A percentile compares a stretch with the other conserved stretches of the same genome.
Evolutionary conservation across 2,329 filamentous ascomycete species (phyloP).

Genomic region (Phyllosticta paracitricarpa): DNA sequence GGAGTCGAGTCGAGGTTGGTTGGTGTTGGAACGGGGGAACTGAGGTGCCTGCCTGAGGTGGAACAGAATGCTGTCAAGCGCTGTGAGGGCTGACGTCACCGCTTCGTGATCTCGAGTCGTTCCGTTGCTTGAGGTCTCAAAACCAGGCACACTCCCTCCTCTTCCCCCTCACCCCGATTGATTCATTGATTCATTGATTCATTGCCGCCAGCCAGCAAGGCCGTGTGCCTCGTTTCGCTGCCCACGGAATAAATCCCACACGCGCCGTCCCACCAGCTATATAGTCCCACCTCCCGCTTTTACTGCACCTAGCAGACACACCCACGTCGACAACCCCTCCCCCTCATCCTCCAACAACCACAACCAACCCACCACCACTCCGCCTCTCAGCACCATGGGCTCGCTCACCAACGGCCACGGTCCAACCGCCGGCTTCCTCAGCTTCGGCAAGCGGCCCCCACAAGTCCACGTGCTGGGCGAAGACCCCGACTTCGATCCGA

Average conservation of each 20-base stretch:
- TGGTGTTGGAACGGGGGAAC: not conserved
- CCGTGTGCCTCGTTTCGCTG: not conserved
- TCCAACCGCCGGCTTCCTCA: conserved; percentile 21
- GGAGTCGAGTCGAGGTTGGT: not conserved
- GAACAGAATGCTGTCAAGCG: too few relatives aligned
- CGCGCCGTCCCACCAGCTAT: not conserved
- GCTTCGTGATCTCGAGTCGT: too few relatives aligned
- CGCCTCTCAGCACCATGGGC: not conserved
- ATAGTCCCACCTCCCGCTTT: not conserved
- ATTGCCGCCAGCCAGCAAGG: not conserved
- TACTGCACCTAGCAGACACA: not conserved
- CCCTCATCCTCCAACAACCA: not conserved
- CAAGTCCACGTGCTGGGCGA: conserved; percentile 31
- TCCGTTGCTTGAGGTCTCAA: not conserved
- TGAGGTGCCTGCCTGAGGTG: too few relatives aligned
- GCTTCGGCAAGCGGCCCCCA: conserved; percentile 27
- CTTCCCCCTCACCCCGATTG: not conserved
- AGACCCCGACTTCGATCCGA: conserved; percentile 27
- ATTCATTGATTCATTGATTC: not conserved
- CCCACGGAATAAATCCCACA: too few relatives aligned
- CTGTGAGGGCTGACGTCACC: too few relatives aligned
- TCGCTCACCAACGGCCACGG: not conserved
- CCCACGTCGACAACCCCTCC: not conserved
- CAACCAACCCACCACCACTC: not conserved
- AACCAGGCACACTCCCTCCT: not conserved